A percentile compares a stretch with the other conserved stretches of the same genome.
Evolutionary conservation across 495 filamentous ascomycete genomes (phyloP).

Genomic region (Neurospora africana): DNA sequence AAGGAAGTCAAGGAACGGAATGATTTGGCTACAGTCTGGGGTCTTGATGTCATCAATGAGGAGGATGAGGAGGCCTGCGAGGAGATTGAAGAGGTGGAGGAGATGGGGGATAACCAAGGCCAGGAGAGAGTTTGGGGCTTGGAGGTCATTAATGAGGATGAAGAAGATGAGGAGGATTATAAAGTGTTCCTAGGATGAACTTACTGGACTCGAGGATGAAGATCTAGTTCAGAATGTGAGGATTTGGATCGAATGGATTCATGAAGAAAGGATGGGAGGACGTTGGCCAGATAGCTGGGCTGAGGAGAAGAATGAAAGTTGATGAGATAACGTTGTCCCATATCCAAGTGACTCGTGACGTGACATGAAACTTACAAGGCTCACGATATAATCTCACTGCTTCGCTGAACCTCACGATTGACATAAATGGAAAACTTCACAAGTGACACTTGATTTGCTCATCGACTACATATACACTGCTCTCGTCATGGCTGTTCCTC

Average conservation of each 20-base stretch:
- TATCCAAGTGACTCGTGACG: background rate
- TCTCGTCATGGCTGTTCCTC: background rate
- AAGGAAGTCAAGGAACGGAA: background rate
- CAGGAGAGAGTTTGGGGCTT: background rate
- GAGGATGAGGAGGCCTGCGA: background rate
- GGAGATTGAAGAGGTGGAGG: background rate
- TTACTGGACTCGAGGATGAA: too few species aligned
- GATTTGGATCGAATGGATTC: background rate
- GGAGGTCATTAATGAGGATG: background rate
- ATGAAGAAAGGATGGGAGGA: background rate
- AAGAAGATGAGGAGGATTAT: background rate
- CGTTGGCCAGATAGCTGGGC: background rate
- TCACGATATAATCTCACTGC: background rate
- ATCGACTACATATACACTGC: background rate
- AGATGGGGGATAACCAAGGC: background rate
- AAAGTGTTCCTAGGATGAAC: background rate
- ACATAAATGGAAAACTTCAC: background rate
- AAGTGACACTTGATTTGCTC: background rate
- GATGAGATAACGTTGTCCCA: background rate
- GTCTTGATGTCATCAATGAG: background rate
- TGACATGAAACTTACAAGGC: background rate
- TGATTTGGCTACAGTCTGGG: background rate
- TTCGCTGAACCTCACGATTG: background rate
- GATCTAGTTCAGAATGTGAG: background rate
- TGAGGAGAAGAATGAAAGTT: background rate